These are phyloP conservation scores for Candida pini DNA, from an alignment of 805 yeast species.

Conservation along the genomic window DNA sequence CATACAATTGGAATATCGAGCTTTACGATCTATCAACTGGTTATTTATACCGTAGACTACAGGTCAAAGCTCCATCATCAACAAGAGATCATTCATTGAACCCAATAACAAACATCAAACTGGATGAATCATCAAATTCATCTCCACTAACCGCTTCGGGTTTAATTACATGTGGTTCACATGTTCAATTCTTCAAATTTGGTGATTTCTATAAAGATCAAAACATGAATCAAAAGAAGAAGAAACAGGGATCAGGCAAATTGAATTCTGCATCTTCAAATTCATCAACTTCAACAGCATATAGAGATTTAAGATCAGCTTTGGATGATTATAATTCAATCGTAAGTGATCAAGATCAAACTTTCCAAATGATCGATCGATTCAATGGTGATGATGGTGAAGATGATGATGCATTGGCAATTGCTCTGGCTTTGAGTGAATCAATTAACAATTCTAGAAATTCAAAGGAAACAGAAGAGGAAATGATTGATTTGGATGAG, in stretches of 20 bases:
- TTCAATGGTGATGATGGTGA: constrained; percentile 39
- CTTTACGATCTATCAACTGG: constrained; percentile 41
- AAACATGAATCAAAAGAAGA: constrained; percentile 11
- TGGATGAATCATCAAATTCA: constrained; percentile 18
- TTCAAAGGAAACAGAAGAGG: constrained; percentile 4
- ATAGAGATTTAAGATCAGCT: constrained; percentile 29
- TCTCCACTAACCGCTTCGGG: too few species aligned
- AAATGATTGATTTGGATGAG: constrained; percentile 7
- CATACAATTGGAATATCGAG: constrained; percentile 37
- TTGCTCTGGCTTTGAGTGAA: constrained; percentile 39
- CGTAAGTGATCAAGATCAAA: constrained; percentile 21
- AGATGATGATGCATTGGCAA: constrained; percentile 35
- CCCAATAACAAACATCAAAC: constrained; percentile 15
- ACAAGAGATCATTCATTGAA: constrained; percentile 10
- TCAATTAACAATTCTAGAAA: constrained; percentile 16
- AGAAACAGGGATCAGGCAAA: constrained; percentile 12
- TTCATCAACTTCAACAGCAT: constrained; percentile 24
- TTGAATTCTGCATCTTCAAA: constrained; percentile 8
- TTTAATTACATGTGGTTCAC: constrained; percentile 34
- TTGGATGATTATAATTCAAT: constrained; percentile 25
- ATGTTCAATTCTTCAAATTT: constrained; percentile 42
- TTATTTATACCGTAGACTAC: constrained; percentile 28
- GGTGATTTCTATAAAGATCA: constrained; percentile 30
- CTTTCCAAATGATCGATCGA: constrained; percentile 30
- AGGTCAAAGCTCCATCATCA: constrained; percentile 14